Evolutionary conservation across 257 asterid genomes (phyloP).

Genomic region (Ophiorrhiza pumila): DNA sequence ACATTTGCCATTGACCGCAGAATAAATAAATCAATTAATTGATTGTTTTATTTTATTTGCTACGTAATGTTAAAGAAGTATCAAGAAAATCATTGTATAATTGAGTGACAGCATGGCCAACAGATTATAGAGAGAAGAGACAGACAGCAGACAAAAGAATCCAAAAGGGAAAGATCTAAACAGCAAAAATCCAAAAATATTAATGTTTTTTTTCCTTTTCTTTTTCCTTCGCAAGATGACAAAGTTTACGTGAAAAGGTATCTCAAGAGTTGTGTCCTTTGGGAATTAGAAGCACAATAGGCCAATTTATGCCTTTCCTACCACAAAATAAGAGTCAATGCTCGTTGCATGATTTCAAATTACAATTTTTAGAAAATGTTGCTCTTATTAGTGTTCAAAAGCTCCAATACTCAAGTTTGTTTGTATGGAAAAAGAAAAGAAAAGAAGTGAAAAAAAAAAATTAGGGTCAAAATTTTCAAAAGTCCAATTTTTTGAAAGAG

Average conservation of each 20-base stretch:
- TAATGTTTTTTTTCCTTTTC: too few relatives aligned
- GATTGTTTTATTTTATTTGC: background rate
- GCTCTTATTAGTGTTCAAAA: too few relatives aligned
- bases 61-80: too few relatives aligned
- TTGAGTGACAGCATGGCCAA: background rate
- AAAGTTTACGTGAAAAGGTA: background rate
- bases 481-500: too few relatives aligned
- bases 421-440: too few relatives aligned
- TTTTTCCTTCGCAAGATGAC: background rate
- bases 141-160: background rate
- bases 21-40: background rate
- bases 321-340: background rate
- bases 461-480: too few relatives aligned
- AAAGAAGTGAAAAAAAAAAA: too few relatives aligned
- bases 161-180: background rate
- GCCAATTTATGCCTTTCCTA: background rate
- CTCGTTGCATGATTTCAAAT: background rate
- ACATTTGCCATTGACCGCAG: too few relatives aligned
- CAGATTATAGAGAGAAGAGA: background rate
- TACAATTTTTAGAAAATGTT: background rate
- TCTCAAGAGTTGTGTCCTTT: background rate
- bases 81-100: too few relatives aligned
- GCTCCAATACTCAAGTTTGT: too few relatives aligned
- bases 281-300: background rate
- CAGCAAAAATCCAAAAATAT: constrained; percentile 1